Percentiles rank a stretch among this genome's conserved stretches.
These are phyloP conservation scores for Boeremia exigua DNA, from an alignment of 2,329 filamentous ascomycete genomes.

Conservation along the genomic window DNA sequence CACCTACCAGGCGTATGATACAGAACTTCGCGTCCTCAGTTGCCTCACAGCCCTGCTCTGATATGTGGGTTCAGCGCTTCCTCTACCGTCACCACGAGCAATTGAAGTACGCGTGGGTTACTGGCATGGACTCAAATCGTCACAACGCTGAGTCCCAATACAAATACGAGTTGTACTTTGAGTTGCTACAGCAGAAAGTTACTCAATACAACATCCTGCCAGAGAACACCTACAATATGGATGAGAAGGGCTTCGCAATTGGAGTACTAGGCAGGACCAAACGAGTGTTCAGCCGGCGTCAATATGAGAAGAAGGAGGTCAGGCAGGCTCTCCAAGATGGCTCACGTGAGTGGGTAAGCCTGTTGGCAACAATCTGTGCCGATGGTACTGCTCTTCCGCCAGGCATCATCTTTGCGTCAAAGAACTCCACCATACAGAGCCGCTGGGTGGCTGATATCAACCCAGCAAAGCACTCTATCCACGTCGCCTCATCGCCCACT, in stretches of 20 bases:
- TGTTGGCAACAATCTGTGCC: too few species aligned
- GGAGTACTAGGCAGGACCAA: too few species aligned
- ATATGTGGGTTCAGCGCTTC: neutral
- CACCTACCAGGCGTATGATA: neutral
- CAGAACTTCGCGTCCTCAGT: too few species aligned
- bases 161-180: neutral
- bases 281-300: too few species aligned
- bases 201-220: neutral
- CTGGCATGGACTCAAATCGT: conserved; percentile 2
- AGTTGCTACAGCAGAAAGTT: neutral
- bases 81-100: neutral
- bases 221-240: neutral
- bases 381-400: too few species aligned
- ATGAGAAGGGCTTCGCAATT: too few species aligned
- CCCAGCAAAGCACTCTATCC: conserved; percentile 1
- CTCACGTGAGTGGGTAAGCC: too few species aligned
- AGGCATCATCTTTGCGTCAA: conserved; percentile 15
- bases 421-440: conserved; percentile 3
- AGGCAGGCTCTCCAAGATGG: too few species aligned
- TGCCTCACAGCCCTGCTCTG: neutral
- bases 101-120: neutral
- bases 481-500: conserved; percentile 6
- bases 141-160: neutral
- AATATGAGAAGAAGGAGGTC: too few species aligned
- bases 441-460: conserved; percentile 9